Conservation (phyloP, 2,329 filamentous ascomycete genomes). For the Fusarium graminum region DNA sequence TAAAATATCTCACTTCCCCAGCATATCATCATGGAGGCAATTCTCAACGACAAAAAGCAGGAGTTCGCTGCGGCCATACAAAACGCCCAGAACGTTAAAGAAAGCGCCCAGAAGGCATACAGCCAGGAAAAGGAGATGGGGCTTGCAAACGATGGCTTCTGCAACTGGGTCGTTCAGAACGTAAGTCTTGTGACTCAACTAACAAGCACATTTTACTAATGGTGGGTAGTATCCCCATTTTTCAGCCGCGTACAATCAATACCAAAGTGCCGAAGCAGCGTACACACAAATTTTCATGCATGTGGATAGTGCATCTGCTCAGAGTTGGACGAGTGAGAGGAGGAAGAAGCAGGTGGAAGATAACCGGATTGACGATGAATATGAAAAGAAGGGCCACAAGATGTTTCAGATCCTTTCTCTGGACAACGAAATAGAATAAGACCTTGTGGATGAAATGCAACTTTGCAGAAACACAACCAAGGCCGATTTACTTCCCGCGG, state of each 20-base stretch:
- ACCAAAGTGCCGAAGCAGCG: neutral
- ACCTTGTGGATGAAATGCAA: too few relatives aligned
- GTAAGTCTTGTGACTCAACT: neutral
- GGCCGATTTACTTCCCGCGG: too few relatives aligned
- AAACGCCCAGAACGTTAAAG: neutral
- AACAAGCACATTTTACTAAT: neutral
- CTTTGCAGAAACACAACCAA: too few relatives aligned
- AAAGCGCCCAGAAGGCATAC: neutral
- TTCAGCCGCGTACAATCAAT: accelerated
- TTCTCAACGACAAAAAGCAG: neutral
- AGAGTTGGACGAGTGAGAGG: neutral
- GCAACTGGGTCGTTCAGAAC: neutral
- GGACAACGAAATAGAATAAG: too few relatives aligned
- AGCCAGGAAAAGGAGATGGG: neutral
- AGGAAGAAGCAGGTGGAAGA: too few relatives aligned
- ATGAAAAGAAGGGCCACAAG: neutral
- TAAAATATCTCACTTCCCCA: neutral
- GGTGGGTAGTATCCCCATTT: neutral
- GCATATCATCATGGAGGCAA: neutral
- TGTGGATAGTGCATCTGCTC: neutral
- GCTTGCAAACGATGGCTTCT: neutral
- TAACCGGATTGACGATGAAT: neutral
- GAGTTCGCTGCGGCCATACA: neutral
- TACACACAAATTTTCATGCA: neutral
- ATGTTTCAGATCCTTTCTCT: too few relatives aligned